These are phyloP conservation scores for Rosa chinensis DNA, from an alignment of 306 rosid species.

Conservation along the genomic window DNA sequence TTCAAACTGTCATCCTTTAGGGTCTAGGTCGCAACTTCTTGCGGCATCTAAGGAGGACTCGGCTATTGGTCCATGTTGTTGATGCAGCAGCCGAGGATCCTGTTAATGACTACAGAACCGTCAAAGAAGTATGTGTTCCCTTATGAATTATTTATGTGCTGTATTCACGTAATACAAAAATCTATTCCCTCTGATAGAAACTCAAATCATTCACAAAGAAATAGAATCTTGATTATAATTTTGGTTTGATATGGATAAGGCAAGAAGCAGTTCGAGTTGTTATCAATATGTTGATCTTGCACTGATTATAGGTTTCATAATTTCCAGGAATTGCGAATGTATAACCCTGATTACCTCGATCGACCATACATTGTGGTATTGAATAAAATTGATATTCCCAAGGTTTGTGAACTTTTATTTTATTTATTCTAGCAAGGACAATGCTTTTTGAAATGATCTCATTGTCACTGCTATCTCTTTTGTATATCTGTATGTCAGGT, in stretches of 20 bases:
- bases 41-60: constrained; percentile 93
- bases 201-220: background rate
- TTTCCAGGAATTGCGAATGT: constrained; percentile 94
- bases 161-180: background rate
- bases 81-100: constrained; percentile 90
- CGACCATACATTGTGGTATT: constrained; percentile 87
- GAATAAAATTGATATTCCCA: constrained; percentile 92
- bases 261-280: background rate
- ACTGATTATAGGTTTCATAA: constrained; percentile 25
- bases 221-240: background rate
- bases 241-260: background rate
- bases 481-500: constrained; percentile 45
- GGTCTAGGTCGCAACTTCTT: constrained; percentile 96
- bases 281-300: constrained; percentile 2
- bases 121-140: constrained; percentile 70
- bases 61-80: constrained; percentile 86
- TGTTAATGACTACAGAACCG: constrained; percentile 77
- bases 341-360: constrained; percentile 89
- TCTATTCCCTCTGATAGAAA: constrained; percentile 3
- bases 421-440: background rate
- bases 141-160: background rate
- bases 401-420: constrained; percentile 44
- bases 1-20: constrained; percentile 40
- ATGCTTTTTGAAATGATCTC: background rate
- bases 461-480: background rate